Percentiles rank a stretch among this genome's conserved stretches.
Evolutionary conservation across 2,329 filamentous ascomycete genomes (phyloP).

Genomic region (Hypoxylon rubiginosum): DNA sequence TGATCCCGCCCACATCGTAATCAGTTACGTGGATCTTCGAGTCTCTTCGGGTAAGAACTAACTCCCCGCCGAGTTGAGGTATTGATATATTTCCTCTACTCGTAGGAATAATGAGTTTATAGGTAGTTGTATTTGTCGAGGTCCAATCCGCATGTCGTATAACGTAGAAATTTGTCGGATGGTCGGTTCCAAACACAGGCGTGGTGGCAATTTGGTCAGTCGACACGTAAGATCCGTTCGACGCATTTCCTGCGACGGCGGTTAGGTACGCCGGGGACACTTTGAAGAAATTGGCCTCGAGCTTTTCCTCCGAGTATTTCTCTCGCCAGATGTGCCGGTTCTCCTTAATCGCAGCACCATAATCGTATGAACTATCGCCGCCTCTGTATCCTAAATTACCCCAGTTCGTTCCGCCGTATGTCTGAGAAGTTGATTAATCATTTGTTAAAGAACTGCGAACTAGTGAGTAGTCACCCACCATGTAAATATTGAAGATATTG

Average conservation of each 20-base stretch:
- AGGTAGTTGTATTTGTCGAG: conserved; percentile 38
- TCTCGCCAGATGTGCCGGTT: conserved; percentile 76
- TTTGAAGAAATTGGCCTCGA: conserved; percentile 80
- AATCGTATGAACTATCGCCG: conserved; percentile 71
- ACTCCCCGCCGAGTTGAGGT: conserved; percentile 42
- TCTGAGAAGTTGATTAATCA: conserved; percentile 54
- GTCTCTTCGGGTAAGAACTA: conserved; percentile 64
- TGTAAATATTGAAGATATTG: conserved; percentile 79
- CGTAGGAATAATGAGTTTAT: conserved; percentile 46
- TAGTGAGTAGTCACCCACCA: conserved; percentile 62
- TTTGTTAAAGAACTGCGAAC: neutral
- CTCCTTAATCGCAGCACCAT: conserved; percentile 73
- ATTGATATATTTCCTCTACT: conserved; percentile 44
- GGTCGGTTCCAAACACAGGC: conserved; percentile 36
- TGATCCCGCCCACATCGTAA: conserved; percentile 71
- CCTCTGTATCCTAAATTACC: conserved; percentile 80
- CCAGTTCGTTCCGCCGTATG: conserved; percentile 86
- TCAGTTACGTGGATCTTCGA: conserved; percentile 77
- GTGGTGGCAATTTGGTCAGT: conserved; percentile 57
- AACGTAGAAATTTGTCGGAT: conserved; percentile 43
- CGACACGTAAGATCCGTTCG: conserved; percentile 61
- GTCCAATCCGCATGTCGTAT: conserved; percentile 43
- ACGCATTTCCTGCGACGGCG: conserved; percentile 62
- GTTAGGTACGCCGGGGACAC: conserved; percentile 78
- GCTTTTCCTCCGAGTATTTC: conserved; percentile 84